Base-by-base conservation (phyloP, 176 grass and related monocot genomes). In the Puya raimondii region DNA sequence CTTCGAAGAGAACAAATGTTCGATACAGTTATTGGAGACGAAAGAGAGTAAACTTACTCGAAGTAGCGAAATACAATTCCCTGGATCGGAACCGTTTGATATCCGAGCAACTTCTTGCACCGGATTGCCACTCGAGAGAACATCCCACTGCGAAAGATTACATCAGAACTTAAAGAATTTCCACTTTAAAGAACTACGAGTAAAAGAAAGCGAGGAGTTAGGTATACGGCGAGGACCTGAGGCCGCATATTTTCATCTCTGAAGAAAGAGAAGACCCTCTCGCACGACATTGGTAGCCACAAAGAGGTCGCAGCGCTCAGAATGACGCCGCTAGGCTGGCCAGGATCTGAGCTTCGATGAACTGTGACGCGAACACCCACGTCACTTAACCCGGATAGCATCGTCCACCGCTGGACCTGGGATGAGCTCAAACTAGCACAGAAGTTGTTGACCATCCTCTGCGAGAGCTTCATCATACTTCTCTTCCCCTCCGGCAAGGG, bases 391-490 rank as follows among this genome's bases (percentile, higher is more conserved):
- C 87, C 95, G 0, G 78, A 42, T 12, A 99, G 80, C 15, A 66
- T 58, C 73, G 85, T 91, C 95, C 95, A 99, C 20, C 71, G 82
- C 66, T 99, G 87, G 61, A 80, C 23, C 56, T 81, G 85, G 51
- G 95, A 94, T 57, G 90, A 78, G 64, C 78, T 80, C 20, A 99
- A 78, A 73, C 87, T 86, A 21, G 65, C 82, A 69, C 90, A 94
- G 78, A 99, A 99, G 66, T 84, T 82, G 82, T 72, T 67, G 72
- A 99, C 82, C 95, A 99, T 99, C 64, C 87, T 82, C 85, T 99
- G 95, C 12, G 95, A 87, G 57, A 99, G 87, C 87, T 80, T 93
- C 95, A 94, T 94, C 90, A 94, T 91, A 80, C 90, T 84, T 12
- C 90, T 75, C 80, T 82, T 84, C 17, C 90, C 90, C 25, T 99